Conservation (phyloP, 495 filamentous ascomycete genomes). For the Penicillium paradoxum region DNA sequence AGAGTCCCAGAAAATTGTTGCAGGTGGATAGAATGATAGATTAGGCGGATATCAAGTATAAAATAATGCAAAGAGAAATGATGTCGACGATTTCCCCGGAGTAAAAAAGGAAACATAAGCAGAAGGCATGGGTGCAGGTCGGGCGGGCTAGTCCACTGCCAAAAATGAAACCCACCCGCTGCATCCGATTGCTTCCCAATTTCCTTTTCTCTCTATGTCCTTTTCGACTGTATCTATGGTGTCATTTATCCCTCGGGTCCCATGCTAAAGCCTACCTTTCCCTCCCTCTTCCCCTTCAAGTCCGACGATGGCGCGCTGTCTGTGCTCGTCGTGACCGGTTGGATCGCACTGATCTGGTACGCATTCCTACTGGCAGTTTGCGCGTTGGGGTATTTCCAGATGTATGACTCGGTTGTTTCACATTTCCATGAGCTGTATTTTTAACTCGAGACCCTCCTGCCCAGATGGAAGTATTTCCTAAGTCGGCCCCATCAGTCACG, state of each 20-base stretch:
- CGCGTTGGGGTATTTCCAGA: constrained; percentile 53
- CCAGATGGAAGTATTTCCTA: constrained; percentile 44
- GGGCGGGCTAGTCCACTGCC: constrained; percentile 7
- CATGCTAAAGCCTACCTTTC: constrained; percentile 36
- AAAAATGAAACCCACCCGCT: constrained; percentile 8
- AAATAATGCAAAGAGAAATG: no score
- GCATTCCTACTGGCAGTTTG: constrained; percentile 50
- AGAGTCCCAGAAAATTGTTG: background rate
- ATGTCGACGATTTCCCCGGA: background rate
- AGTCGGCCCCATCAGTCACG: constrained; percentile 32
- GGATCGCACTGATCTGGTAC: constrained; percentile 58
- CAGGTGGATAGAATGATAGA: background rate
- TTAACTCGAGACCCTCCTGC: constrained; percentile 12
- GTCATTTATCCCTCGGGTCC: constrained; percentile 13
- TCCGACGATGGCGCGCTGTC: constrained; percentile 33
- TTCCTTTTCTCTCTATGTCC: constrained; percentile 23
- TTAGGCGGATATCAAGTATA: background rate
- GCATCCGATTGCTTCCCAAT: constrained; percentile 3
- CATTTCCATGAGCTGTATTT: constrained; percentile 7
- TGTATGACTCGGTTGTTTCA: constrained; percentile 40
- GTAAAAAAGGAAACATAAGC: background rate
- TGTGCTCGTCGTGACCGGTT: constrained; percentile 35
- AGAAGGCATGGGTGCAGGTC: background rate
- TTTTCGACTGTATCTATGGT: constrained; percentile 7
- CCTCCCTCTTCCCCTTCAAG: constrained; percentile 25